phyloP scores from a whole-genome alignment of 192 early-diverging fungal species.

The Geosiphon pyriformis region DNA sequence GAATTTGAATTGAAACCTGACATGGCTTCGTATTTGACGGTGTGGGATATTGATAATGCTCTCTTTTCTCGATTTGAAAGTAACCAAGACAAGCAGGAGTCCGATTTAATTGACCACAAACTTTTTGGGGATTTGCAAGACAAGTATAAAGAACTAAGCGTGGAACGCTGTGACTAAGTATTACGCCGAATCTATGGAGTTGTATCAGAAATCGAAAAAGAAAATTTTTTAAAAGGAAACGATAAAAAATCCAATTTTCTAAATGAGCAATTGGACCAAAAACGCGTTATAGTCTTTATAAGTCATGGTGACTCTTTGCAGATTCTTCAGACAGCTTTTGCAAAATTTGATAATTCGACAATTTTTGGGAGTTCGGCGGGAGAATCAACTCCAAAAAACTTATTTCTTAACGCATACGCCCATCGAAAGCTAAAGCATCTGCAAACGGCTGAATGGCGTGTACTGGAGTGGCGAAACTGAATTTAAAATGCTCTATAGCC shows the following conservation, averaged over 20 bases:
- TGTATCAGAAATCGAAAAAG: neutral
- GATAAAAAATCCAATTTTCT: no score
- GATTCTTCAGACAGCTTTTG: conserved; percentile 44
- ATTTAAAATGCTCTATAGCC: no score
- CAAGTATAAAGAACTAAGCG: neutral
- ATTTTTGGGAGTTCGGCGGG: no score
- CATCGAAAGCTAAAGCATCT: conserved; percentile 46
- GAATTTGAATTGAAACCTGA: conserved; percentile 38
- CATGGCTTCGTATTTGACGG: neutral
- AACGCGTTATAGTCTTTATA: conserved; percentile 36
- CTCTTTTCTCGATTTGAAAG: neutral
- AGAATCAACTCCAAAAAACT: no score
- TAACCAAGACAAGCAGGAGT: no score
- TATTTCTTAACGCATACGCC: no score
- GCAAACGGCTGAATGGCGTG: conserved; percentile 43
- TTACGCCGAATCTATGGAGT: neutral
- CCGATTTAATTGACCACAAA: no score
- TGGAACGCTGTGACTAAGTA: neutral
- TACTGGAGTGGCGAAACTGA: no score
- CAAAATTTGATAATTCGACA: conserved; percentile 35
- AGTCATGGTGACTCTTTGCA: conserved; percentile 51
- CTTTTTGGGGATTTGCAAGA: no score
- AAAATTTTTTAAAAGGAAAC: conserved; percentile 1
- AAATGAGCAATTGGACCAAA: no score
- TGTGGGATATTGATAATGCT: neutral